Evolutionary conservation across 2,329 filamentous ascomycete genomes (phyloP).

Genomic region (Madurella mycetomatis): DNA sequence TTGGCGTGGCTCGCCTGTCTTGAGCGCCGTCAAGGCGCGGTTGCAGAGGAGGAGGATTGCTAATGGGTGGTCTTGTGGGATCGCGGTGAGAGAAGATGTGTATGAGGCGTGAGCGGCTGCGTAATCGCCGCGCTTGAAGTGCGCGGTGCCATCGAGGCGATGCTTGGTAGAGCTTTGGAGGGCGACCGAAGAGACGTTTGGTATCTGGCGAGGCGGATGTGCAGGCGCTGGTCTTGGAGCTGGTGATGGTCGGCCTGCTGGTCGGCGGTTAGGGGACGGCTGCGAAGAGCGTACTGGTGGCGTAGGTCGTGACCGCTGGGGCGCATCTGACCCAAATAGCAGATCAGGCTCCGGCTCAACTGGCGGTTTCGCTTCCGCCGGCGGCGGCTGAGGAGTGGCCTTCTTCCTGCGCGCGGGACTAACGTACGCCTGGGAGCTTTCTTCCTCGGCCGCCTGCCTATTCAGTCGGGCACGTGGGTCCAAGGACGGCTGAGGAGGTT

Average conservation of each 20-base stretch:
- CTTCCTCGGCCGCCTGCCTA: conserved; percentile 71
- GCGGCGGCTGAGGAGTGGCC: conserved; percentile 47
- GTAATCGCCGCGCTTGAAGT: conserved; percentile 94
- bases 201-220: conserved; percentile 55
- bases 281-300: conserved; percentile 37
- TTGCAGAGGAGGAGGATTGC: conserved; percentile 88
- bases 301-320: conserved; percentile 33
- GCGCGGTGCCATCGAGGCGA: conserved; percentile 74
- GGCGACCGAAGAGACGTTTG: conserved; percentile 62
- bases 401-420: conserved; percentile 81
- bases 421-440: conserved; percentile 77
- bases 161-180: conserved; percentile 73
- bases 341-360: conserved; percentile 56
- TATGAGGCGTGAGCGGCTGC: conserved; percentile 81
- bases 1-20: conserved; percentile 85
- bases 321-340: conserved; percentile 50
- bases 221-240: conserved; percentile 31
- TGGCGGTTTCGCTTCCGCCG: conserved; percentile 43
- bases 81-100: conserved; percentile 65
- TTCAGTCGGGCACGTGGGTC: conserved; percentile 61
- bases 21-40: conserved; percentile 81
- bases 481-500: conserved; percentile 38
- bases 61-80: conserved; percentile 77
- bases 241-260: conserved; percentile 33
- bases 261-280: conserved; percentile 30